These are phyloP conservation scores for Ochromonas danica DNA, from an alignment of 108 stramenopile species.

Conservation along the genomic window DNA sequence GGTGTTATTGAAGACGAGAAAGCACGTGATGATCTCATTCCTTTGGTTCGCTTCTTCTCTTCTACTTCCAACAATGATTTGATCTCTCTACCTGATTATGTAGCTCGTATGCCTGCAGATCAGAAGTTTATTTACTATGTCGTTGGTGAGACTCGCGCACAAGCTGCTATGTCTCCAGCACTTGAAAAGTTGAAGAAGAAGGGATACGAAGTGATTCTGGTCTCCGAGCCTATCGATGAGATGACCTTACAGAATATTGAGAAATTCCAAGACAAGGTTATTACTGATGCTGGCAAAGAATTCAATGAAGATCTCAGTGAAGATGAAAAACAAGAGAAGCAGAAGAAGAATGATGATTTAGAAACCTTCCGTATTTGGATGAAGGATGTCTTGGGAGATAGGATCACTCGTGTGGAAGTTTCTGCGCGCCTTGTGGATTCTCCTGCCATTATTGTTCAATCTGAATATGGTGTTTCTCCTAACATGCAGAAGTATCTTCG, in stretches of 20 bases:
- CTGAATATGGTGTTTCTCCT: constrained; percentile 93
- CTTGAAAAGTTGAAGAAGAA: constrained; percentile 77
- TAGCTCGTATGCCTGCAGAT: constrained; percentile 77
- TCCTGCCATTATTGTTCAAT: constrained; percentile 87
- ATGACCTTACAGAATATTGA: constrained; percentile 83
- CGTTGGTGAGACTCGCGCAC: constrained; percentile 79
- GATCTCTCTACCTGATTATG: constrained; percentile 79
- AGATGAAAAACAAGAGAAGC: constrained; percentile 76
- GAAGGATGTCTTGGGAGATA: constrained; percentile 59
- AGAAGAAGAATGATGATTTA: constrained; percentile 57
- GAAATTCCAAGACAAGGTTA: constrained; percentile 67
- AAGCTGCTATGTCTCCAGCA: constrained; percentile 74
- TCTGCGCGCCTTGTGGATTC: constrained; percentile 75
- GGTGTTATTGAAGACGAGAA: constrained; percentile 27
- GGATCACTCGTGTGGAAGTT: constrained; percentile 62
- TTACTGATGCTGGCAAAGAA: constrained; percentile 75
- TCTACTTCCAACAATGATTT: constrained; percentile 59
- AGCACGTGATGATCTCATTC: neutral
- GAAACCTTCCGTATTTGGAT: constrained; percentile 74
- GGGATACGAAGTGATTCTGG: constrained; percentile 85
- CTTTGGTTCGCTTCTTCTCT: neutral
- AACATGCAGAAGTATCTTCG: constrained; percentile 97
- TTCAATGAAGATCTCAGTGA: constrained; percentile 59
- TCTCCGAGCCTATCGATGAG: constrained; percentile 93
- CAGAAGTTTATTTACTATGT: constrained; percentile 94